phyloP scores from a whole-genome alignment of 306 rosid genomes.

The Phaseolus lunatus region DNA sequence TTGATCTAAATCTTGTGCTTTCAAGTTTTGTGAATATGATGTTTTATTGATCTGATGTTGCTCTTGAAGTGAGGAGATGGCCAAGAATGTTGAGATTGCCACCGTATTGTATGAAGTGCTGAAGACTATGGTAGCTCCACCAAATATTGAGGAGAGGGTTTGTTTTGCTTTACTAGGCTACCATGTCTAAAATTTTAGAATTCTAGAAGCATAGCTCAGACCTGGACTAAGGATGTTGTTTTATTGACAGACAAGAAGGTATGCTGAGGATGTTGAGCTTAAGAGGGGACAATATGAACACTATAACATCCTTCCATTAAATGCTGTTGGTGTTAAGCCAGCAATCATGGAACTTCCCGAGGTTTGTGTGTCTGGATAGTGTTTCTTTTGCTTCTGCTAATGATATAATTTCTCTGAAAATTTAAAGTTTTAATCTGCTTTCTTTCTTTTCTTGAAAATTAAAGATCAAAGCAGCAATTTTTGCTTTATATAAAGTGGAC shows the following conservation, averaged over 20 bases:
- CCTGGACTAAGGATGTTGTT: conserved; percentile 39
- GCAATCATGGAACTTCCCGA: conserved; percentile 88
- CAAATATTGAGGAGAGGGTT: conserved; percentile 67
- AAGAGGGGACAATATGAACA: conserved; percentile 70
- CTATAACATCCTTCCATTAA: conserved; percentile 90
- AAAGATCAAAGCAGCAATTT: conserved; percentile 83
- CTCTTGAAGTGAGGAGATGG: conserved; percentile 92
- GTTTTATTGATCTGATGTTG: conserved; percentile 42
- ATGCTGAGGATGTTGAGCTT: conserved; percentile 69
- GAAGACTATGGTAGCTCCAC: conserved; percentile 57
- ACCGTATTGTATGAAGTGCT: conserved; percentile 80
- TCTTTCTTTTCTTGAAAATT: conserved; percentile 30
- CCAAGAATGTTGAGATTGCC: conserved; percentile 78
- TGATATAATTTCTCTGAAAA: conserved; percentile 1
- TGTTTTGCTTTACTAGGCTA: conserved; percentile 38
- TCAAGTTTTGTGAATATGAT: conserved; percentile 25
- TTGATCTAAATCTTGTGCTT: conserved; percentile 46
- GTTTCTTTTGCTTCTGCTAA: conserved; percentile 32
- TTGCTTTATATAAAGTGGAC: conserved; percentile 66
- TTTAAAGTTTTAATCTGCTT: conserved; percentile 17
- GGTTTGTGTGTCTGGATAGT: conserved; percentile 58
- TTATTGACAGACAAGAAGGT: conserved; percentile 67
- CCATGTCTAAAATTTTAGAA: conserved; percentile 36
- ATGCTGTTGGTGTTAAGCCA: conserved; percentile 86
- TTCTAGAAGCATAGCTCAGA: conserved; percentile 18